Conservation (phyloP, 768 basidiomycete species). For the Lactifluus echinatus region DNA sequence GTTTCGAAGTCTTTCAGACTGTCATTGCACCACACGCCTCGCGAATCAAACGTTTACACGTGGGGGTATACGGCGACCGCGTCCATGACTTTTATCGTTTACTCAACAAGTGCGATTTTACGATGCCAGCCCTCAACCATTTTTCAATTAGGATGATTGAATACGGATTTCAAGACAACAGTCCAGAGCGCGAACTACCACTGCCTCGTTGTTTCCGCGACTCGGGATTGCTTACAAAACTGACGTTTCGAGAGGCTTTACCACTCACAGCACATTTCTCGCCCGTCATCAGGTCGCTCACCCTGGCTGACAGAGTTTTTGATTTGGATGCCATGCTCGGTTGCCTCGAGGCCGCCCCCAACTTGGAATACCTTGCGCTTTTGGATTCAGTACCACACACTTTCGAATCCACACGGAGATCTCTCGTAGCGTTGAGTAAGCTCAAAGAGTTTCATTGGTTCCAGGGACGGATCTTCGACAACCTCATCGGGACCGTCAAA, state of each 20-base stretch:
- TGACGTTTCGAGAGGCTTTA: not conserved
- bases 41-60: conserved; percentile 4
- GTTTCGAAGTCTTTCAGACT: not conserved
- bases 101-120: not conserved
- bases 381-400: conserved; percentile 9
- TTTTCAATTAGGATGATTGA: conserved; percentile 11
- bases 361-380: conserved; percentile 11
- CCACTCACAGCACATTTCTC: conserved; percentile 4
- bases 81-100: conserved; percentile 1
- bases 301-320: not conserved
- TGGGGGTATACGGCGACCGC: conserved; percentile 2
- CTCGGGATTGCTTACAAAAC: not conserved
- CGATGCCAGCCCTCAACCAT: not conserved
- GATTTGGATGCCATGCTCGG: conserved; percentile 4
- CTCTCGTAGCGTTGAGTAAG: not conserved
- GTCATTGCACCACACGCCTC: not conserved
- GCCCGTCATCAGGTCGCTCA: conserved; percentile 1
- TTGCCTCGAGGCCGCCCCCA: conserved; percentile 2
- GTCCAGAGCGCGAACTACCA: not conserved
- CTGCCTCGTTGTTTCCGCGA: not conserved
- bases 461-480: conserved; percentile 3
- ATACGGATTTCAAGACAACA: conserved; percentile 1
- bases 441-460: conserved; percentile 11
- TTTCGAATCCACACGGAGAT: not conserved
- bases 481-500: conserved; percentile 12